These are phyloP conservation scores for Leccinum subgranulosum DNA, from an alignment of 768 basidiomycete species.

Conservation along the genomic window DNA sequence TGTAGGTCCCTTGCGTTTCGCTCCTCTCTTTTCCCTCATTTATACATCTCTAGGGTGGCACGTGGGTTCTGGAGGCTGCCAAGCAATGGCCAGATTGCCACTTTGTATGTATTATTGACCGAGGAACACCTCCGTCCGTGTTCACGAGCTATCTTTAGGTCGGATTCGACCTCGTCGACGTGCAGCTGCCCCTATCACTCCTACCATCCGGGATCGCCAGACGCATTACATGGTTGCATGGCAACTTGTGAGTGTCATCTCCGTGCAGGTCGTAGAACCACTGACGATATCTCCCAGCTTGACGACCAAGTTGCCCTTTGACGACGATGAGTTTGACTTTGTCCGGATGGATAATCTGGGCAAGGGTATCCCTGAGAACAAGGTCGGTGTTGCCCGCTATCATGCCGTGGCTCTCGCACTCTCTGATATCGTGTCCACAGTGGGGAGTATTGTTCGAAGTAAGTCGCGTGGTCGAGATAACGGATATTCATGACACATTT, in stretches of 20 bases:
- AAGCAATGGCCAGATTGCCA: conserved; percentile 65
- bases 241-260: conserved; percentile 61
- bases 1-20: conserved; percentile 38
- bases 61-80: conserved; percentile 72
- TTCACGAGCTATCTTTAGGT: conserved; percentile 42
- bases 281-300: conserved; percentile 40
- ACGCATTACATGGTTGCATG: conserved; percentile 70
- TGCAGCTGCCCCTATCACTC: conserved; percentile 58
- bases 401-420: neutral
- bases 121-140: neutral
- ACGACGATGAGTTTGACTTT: conserved; percentile 80
- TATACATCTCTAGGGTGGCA: conserved; percentile 46
- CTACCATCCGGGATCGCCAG: conserved; percentile 49
- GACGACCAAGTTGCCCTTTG: conserved; percentile 74
- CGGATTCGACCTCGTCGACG: conserved; percentile 75
- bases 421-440: conserved; percentile 32
- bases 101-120: conserved; percentile 46
- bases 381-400: conserved; percentile 36
- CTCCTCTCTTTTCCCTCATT: neutral
- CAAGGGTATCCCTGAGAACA: conserved; percentile 70
- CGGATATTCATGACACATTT: conserved; percentile 2
- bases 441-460: conserved; percentile 72
- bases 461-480: conserved; percentile 1
- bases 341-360: conserved; percentile 70
- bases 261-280: neutral